phyloP scores from a whole-genome alignment of 2,329 filamentous ascomycete species.

The Calonectria hawksworthii region DNA sequence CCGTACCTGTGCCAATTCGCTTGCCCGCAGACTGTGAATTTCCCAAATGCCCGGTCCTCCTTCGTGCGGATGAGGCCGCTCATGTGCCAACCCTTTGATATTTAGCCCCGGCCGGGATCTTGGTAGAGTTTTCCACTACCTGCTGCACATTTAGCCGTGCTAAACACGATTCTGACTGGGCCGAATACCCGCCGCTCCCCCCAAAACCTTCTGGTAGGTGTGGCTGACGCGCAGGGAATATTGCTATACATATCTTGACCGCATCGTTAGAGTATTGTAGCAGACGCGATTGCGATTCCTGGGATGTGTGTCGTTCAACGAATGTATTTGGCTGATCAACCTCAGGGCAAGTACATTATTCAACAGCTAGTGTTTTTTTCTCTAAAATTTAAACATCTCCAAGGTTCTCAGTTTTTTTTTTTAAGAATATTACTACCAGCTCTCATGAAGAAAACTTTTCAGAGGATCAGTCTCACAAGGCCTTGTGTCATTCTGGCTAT shows the following conservation, averaged over 20 bases:
- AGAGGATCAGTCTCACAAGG: neutral
- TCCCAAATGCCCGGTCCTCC: neutral
- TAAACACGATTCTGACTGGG: neutral
- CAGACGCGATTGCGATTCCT: neutral
- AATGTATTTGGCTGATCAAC: too few species aligned
- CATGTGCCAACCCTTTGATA: conserved; percentile 4
- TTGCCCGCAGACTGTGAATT: neutral
- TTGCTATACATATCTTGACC: neutral
- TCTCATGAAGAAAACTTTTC: neutral
- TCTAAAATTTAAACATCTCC: neutral
- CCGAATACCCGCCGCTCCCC: neutral
- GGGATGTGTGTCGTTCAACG: too few species aligned
- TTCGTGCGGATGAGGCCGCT: neutral
- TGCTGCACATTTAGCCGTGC: conserved; percentile 10
- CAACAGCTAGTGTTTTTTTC: neutral
- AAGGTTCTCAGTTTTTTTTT: neutral
- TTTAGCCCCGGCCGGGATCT: conserved; percentile 1
- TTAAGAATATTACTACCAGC: neutral
- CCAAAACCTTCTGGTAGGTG: neutral
- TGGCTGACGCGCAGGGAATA: neutral
- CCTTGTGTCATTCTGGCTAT: neutral
- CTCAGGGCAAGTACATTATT: neutral
- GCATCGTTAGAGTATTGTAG: too few species aligned
- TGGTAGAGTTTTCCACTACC: neutral
- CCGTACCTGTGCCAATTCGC: neutral